Percentiles rank a stretch among this genome's conserved stretches.
Evolutionary conservation across 208 protist species (phyloP).

Genomic region (Lotmaria passim): DNA sequence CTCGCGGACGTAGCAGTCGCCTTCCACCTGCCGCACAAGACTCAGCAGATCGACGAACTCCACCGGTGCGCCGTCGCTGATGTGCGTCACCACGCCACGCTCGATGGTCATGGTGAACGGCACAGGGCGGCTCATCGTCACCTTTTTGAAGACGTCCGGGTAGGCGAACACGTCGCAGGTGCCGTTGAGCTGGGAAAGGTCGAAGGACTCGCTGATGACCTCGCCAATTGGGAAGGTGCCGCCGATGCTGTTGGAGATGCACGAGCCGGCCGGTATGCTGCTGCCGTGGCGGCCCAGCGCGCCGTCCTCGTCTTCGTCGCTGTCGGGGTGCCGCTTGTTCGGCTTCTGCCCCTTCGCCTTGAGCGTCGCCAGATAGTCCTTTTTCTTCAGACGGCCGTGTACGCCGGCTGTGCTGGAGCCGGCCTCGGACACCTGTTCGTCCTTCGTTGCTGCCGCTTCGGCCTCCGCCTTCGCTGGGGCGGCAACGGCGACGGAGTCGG

Average conservation of each 20-base stretch:
- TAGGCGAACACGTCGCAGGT: conserved; percentile 85
- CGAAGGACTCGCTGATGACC: conserved; percentile 89
- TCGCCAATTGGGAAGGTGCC: conserved; percentile 92
- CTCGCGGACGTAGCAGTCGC: conserved; percentile 87
- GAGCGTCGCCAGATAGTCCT: conserved; percentile 76
- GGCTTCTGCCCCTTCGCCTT: conserved; percentile 50
- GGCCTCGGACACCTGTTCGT: conserved; percentile 3
- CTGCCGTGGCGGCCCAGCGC: conserved; percentile 20
- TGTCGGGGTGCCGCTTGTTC: conserved; percentile 49
- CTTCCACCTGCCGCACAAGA: conserved; percentile 83
- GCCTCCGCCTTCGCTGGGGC: conserved; percentile 10
- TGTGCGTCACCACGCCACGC: conserved; percentile 64
- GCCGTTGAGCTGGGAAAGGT: conserved; percentile 83
- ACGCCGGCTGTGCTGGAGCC: conserved; percentile 20
- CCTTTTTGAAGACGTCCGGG: conserved; percentile 74
- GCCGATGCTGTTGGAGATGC: conserved; percentile 84
- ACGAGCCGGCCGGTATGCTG: conserved; percentile 41
- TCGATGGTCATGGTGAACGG: conserved; percentile 81
- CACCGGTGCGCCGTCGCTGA: conserved; percentile 63
- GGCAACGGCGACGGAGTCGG: no score
- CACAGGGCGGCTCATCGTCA: conserved; percentile 64
- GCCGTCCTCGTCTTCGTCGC: conserved; percentile 53
- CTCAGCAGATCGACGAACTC: conserved; percentile 82
- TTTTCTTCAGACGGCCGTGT: conserved; percentile 74
- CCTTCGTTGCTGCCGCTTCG: not conserved